Percentiles rank a stretch among this genome's conserved stretches.
Conservation (phyloP, 306 rosid genomes). For the Lathyrus oleraceus region DNA sequence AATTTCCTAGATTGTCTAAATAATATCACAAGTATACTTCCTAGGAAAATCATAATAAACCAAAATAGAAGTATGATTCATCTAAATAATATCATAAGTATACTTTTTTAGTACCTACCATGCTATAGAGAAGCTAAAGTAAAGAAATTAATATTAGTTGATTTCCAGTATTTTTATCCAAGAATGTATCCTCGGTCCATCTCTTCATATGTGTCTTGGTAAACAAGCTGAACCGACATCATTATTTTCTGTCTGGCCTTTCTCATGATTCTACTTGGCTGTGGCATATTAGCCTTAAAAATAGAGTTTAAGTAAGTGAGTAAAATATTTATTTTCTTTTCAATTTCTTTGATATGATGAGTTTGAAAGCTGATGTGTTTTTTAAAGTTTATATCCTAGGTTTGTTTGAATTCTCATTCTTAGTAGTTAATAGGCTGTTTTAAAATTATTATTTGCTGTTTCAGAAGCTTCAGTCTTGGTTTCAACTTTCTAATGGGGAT, state of each 20-base stretch:
- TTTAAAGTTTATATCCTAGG: neutral
- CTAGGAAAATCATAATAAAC: neutral
- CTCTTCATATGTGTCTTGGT: neutral
- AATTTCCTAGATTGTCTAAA: neutral
- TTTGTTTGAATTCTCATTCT: slow-evolving; percentile 26
- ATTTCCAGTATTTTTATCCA: neutral
- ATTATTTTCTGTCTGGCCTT: neutral
- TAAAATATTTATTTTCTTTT: neutral
- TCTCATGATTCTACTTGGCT: neutral
- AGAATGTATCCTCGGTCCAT: neutral
- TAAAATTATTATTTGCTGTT: slow-evolving; percentile 37
- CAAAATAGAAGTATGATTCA: neutral
- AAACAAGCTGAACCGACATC: slow-evolving; percentile 6
- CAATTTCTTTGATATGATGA: neutral
- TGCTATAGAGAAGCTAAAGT: neutral
- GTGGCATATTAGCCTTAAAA: neutral
- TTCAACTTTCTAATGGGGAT: slow-evolving; percentile 82
- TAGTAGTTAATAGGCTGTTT: slow-evolving; percentile 12
- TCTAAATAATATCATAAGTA: too few relatives aligned
- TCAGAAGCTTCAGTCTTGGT: slow-evolving; percentile 92
- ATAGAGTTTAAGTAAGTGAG: neutral
- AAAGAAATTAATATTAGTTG: neutral
- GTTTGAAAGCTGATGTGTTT: neutral
- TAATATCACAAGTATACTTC: neutral
- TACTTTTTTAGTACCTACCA: too few relatives aligned